phyloP scores from a whole-genome alignment of 2,329 filamentous ascomycete species.

The Cladosporium sp. region DNA sequence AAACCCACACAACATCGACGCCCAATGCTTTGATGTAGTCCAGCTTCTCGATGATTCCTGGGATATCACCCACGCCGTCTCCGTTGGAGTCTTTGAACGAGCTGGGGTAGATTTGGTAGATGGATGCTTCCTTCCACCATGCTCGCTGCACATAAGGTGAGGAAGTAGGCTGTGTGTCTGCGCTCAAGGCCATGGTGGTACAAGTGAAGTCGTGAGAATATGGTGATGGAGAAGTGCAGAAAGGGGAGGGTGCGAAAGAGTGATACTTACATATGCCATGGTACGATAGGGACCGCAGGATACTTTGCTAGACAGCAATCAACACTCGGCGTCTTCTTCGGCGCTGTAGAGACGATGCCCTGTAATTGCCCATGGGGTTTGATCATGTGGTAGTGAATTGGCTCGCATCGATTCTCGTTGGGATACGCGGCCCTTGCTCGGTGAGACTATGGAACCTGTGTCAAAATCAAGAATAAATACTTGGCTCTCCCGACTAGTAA shows the following conservation, averaged over 20 bases:
- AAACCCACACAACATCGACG: constrained; percentile 61
- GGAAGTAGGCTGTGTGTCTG: neutral
- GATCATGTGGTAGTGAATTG: too few species aligned
- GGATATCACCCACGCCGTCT: constrained; percentile 58
- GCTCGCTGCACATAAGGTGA: neutral
- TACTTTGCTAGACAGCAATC: too few species aligned
- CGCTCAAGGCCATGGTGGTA: neutral
- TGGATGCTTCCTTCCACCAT: constrained; percentile 38
- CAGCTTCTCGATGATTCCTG: constrained; percentile 58
- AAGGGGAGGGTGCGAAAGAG: neutral
- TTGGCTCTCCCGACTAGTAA: too few species aligned
- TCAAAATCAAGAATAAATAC: too few species aligned
- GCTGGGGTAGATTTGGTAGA: constrained; percentile 41
- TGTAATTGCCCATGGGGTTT: too few species aligned
- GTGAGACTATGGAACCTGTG: neutral
- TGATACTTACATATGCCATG: neutral
- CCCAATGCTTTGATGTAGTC: constrained; percentile 58
- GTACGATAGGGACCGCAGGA: too few species aligned
- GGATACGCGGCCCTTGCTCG: neutral
- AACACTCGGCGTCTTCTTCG: neutral
- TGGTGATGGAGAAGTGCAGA: neutral
- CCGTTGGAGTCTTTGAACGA: constrained; percentile 48
- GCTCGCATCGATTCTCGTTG: neutral
- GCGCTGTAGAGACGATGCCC: neutral
- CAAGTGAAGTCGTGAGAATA: neutral